Evolutionary conservation across 352 stramenopile genomes (phyloP).

Genomic region (Thalassiosira livingstoniorum): DNA sequence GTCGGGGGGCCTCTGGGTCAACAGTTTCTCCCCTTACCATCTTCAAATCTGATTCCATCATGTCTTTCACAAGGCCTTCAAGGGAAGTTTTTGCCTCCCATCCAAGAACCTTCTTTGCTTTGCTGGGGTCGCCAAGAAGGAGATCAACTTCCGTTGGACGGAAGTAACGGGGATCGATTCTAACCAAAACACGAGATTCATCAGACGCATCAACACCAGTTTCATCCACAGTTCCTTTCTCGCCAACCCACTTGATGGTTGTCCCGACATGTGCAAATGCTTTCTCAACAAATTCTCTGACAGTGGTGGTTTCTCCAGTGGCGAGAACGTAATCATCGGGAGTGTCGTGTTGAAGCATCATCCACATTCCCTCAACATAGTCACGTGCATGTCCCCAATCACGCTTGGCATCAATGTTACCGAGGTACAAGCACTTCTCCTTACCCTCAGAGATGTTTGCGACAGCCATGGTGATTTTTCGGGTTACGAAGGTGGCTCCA

Average conservation of each 20-base stretch:
- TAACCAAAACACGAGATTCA: constrained; percentile 91
- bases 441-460: constrained; percentile 92
- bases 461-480: constrained; percentile 97
- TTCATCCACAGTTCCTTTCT: constrained; percentile 91
- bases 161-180: constrained; percentile 97
- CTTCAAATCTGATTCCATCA: constrained; percentile 92
- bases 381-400: constrained; percentile 99
- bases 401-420: constrained; percentile 97
- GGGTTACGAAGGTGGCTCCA: constrained; percentile 97
- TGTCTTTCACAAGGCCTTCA: constrained; percentile 94
- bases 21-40: constrained; percentile 78
- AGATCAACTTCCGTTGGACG: constrained; percentile 98
- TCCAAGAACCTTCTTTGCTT: constrained; percentile 90
- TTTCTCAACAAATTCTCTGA: constrained; percentile 97
- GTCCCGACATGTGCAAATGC: constrained; percentile 92
- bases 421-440: constrained; percentile 95
- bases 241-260: constrained; percentile 92
- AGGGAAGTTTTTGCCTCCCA: constrained; percentile 94
- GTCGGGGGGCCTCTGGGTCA: constrained; percentile 56
- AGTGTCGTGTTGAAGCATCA: constrained; percentile 95
- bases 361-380: constrained; percentile 99
- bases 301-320: constrained; percentile 97
- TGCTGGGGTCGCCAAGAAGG: constrained; percentile 94
- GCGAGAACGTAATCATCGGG: constrained; percentile 92
- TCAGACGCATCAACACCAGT: constrained; percentile 91